A percentile compares a stretch with the other conserved stretches of the same genome.
Conservation (phyloP, 495 filamentous ascomycete genomes). For the Annulohypoxylon maeteangense region DNA sequence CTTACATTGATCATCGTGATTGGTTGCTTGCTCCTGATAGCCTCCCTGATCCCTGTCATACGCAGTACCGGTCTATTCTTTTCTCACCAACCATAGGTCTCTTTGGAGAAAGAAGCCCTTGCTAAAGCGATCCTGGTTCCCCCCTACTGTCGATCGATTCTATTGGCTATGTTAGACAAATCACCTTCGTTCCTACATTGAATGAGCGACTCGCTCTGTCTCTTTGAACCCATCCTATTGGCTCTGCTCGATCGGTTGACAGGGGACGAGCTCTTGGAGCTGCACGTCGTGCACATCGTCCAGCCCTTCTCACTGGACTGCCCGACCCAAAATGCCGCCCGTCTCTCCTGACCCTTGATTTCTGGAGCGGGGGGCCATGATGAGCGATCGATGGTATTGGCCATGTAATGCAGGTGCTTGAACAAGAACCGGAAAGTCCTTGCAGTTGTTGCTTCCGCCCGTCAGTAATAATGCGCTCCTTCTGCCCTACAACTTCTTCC, state of each 20-base stretch:
- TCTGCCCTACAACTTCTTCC: conserved; percentile 34
- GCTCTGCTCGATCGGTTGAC: conserved; percentile 33
- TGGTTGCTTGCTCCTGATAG: conserved; percentile 24
- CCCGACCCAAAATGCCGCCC: conserved; percentile 44
- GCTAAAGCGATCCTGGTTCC: conserved; percentile 20
- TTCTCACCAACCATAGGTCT: conserved; percentile 32
- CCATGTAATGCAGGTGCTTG: conserved; percentile 34
- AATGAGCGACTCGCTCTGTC: conserved; percentile 42
- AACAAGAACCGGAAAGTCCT: conserved; percentile 11
- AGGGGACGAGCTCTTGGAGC: conserved; percentile 26
- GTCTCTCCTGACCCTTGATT: conserved; percentile 36
- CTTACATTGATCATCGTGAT: conserved; percentile 28
- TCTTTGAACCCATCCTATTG: conserved; percentile 38
- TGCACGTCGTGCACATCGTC: conserved; percentile 48
- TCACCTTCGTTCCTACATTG: conserved; percentile 35
- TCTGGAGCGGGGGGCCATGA: conserved; percentile 43
- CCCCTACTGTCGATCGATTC: conserved; percentile 25
- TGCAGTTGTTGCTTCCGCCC: conserved; percentile 22
- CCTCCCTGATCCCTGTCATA: conserved; percentile 32
- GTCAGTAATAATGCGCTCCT: conserved; percentile 37
- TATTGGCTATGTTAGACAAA: conserved; percentile 39
- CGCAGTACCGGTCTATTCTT: conserved; percentile 28
- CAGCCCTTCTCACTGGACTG: conserved; percentile 45
- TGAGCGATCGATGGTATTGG: conserved; percentile 41
- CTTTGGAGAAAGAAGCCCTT: conserved; percentile 9